A percentile compares a stretch with the other conserved stretches of the same genome.
phyloP scores from a whole-genome alignment of 768 basidiomycete species.

The Albatrellus ellisii region DNA sequence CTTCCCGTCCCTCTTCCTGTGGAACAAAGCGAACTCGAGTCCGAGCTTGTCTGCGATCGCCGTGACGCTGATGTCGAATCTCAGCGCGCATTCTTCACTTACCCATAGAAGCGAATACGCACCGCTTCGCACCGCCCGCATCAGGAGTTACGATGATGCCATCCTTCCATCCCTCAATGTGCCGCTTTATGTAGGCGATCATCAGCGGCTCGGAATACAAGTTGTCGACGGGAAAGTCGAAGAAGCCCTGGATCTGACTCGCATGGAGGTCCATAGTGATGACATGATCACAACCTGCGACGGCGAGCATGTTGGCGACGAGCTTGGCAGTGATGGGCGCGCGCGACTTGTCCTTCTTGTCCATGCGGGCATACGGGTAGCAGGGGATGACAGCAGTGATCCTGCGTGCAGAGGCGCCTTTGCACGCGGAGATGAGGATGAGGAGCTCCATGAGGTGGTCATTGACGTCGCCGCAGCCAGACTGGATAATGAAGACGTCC shows the following conservation, averaged over 20 bases:
- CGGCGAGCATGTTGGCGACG: conserved; percentile 94
- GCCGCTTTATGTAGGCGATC: conserved; percentile 82
- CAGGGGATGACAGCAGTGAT: conserved; percentile 98
- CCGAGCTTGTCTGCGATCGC: conserved; percentile 92
- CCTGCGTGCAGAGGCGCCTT: conserved; percentile 86
- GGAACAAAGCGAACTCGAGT: conserved; percentile 91
- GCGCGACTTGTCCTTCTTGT: conserved; percentile 94
- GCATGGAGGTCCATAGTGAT: conserved; percentile 99
- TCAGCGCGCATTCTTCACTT: not conserved
- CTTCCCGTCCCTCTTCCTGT: conserved; percentile 74
- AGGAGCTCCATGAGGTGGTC: conserved; percentile 98
- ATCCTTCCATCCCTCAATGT: conserved; percentile 77
- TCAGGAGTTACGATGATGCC: conserved; percentile 93
- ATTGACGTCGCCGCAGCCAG: conserved; percentile 80
- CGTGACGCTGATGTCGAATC: conserved; percentile 50
- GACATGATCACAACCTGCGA: conserved; percentile 96
- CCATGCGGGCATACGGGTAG: conserved; percentile 93
- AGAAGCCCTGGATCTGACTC: conserved; percentile 97
- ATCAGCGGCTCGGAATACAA: conserved; percentile 93
- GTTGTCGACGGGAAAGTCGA: conserved; percentile 97
- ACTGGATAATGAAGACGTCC: conserved; percentile 98
- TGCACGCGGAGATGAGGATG: conserved; percentile 96
- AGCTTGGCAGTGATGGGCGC: conserved; percentile 98
- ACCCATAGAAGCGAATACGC: conserved; percentile 18
- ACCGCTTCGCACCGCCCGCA: conserved; percentile 98